A percentile compares a stretch with the other conserved stretches of the same genome.
phyloP scores from a whole-genome alignment of 495 filamentous ascomycete species.

The Penicillium simplicissimum region DNA sequence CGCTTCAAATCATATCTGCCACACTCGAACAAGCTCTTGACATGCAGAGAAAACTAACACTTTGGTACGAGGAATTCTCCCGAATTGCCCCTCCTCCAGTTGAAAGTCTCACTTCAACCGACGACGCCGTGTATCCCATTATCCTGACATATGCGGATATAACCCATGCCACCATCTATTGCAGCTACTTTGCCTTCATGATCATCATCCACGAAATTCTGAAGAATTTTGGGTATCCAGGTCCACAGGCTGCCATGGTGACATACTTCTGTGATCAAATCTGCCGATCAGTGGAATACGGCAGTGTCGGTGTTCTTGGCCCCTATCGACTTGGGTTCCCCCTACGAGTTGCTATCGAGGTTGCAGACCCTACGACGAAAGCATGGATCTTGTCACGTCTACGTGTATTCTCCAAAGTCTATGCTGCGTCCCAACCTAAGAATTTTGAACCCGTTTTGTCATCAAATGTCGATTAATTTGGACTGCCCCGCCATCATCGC shows the following conservation, averaged over 20 bases:
- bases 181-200: constrained; percentile 38
- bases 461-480: not conserved
- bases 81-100: constrained; percentile 22
- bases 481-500: not conserved
- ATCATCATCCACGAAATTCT: constrained; percentile 35
- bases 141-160: constrained; percentile 31
- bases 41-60: constrained; percentile 24
- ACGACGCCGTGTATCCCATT: constrained; percentile 27
- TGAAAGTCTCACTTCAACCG: constrained; percentile 23
- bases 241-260: constrained; percentile 30
- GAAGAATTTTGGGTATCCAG: constrained; percentile 28
- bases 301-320: constrained; percentile 30
- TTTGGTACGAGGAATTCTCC: constrained; percentile 33
- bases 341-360: constrained; percentile 34
- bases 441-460: constrained; percentile 16
- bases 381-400: constrained; percentile 32
- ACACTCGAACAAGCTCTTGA: constrained; percentile 24
- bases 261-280: constrained; percentile 37
- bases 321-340: constrained; percentile 37
- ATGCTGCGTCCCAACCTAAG: constrained; percentile 28
- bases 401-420: constrained; percentile 30
- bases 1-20: constrained; percentile 18
- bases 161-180: constrained; percentile 28
- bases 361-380: constrained; percentile 29
- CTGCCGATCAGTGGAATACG: constrained; percentile 39